Conservation (phyloP, 306 rosid genomes). For the Albizia julibrissin region DNA sequence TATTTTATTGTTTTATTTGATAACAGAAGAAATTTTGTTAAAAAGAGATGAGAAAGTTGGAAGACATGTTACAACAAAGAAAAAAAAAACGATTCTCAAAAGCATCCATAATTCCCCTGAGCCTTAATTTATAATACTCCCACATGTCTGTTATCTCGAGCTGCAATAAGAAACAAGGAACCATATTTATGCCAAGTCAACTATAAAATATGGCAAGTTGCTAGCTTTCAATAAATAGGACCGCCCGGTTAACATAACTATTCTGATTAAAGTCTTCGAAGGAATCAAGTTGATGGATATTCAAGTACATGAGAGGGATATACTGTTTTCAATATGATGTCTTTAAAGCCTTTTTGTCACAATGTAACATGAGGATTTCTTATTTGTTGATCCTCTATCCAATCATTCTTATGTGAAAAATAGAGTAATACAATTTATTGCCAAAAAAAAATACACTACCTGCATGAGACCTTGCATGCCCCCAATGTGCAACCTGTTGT, state of each 20-base stretch:
- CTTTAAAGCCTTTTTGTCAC: neutral
- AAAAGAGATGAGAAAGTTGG: neutral
- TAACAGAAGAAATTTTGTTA: neutral
- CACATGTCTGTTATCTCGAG: neutral
- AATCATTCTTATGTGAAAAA: neutral
- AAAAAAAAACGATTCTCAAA: neutral
- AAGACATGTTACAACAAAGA: neutral
- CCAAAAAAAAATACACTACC: neutral
- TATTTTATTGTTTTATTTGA: neutral
- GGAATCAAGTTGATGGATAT: neutral
- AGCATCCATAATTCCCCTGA: neutral
- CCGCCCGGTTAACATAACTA: neutral
- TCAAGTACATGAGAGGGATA: neutral
- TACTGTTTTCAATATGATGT: neutral
- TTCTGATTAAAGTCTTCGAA: neutral
- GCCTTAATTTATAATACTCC: neutral
- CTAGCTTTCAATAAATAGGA: neutral
- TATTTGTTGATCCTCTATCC: neutral
- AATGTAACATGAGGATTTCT: neutral
- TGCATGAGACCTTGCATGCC: slow-evolving; percentile 26
- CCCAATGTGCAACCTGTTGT: slow-evolving; percentile 28
- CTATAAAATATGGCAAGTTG: neutral
- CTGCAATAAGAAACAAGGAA: neutral
- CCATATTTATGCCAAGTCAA: neutral
- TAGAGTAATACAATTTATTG: neutral